Base-by-base conservation (phyloP, 139 green algal species). In the Ettlia oleoabundans region DNA sequence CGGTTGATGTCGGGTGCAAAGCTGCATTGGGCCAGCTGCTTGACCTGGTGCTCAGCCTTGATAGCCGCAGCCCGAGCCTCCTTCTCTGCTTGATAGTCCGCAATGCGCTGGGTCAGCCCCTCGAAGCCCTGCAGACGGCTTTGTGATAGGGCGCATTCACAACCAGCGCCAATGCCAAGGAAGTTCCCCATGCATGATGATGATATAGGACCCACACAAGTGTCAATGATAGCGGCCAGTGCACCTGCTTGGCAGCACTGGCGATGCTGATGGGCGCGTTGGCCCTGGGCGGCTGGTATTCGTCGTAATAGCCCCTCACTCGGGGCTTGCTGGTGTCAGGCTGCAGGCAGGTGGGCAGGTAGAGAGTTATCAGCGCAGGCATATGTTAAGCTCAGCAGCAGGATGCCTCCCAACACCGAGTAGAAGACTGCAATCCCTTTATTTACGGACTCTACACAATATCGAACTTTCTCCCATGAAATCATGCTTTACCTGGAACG, bases 401-500 rank as follows among this genome's bases (percentile, higher is more conserved):
- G n/a, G n/a, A n/a, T n/a, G 47, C 13, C 47, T 15, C 10, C 47
- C 47, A 58, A 58, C 47, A 15, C 15, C 47, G 47, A 24, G 47
- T 58, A 15, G 55, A 9, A n/a, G 30, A 15, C 63, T 6, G 5
- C 63, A 32, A 4, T 15, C 30, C 0, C 70, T n/a, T 13, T 32
- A 2, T 28, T 3, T 33, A n/a, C n/a, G n/a, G n/a, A n/a, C n/a
- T n/a, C n/a, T n/a, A n/a, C n/a, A n/a, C n/a, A n/a, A n/a, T n/a
- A n/a, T n/a, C n/a, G n/a, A n/a, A n/a, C n/a, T n/a, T n/a, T n/a
- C n/a, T n/a, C n/a, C n/a, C n/a, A n/a, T n/a, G n/a, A n/a, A n/a
- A n/a, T n/a, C n/a, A n/a, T n/a, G n/a, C n/a, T n/a, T n/a, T n/a
- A 80, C 73, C 73, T 69, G 73, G 82, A 89, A 89, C 66, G 72